phyloP scores from a whole-genome alignment of 495 filamentous ascomycete species.

The Poronia punctata region DNA sequence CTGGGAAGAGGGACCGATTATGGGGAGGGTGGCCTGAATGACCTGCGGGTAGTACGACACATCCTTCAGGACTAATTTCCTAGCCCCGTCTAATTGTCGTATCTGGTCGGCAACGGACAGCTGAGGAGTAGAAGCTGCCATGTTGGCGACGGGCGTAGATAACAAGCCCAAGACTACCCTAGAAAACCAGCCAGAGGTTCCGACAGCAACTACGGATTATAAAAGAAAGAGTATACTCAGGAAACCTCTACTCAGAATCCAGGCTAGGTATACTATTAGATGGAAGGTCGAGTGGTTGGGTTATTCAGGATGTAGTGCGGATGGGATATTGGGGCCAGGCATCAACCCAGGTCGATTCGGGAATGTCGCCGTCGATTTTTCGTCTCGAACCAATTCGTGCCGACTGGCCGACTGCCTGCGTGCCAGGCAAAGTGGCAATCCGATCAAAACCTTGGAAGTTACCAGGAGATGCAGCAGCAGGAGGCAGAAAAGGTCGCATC shows the following conservation, averaged over 20 bases:
- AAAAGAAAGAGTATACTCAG: slow-evolving; percentile 1
- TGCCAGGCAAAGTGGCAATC: no score
- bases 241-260: neutral
- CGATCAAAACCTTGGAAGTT: no score
- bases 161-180: slow-evolving; percentile 2
- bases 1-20: slow-evolving; percentile 66
- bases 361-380: no score
- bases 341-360: no score
- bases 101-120: slow-evolving; percentile 66
- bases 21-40: slow-evolving; percentile 80
- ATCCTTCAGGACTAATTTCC: slow-evolving; percentile 79
- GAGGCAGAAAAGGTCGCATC: neutral
- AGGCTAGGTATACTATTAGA: neutral
- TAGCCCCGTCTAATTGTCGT: slow-evolving; percentile 76
- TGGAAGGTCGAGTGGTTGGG: neutral
- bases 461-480: no score
- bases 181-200: slow-evolving; percentile 2
- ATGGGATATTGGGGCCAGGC: no score
- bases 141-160: slow-evolving; percentile 15
- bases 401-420: no score
- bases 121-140: slow-evolving; percentile 34
- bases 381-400: no score
- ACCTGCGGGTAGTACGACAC: slow-evolving; percentile 80
- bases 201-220: slow-evolving; percentile 1
- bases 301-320: no score